Evolutionary conservation across 306 rosid genomes (phyloP).

Genomic region (Phaseolus lunatus): DNA sequence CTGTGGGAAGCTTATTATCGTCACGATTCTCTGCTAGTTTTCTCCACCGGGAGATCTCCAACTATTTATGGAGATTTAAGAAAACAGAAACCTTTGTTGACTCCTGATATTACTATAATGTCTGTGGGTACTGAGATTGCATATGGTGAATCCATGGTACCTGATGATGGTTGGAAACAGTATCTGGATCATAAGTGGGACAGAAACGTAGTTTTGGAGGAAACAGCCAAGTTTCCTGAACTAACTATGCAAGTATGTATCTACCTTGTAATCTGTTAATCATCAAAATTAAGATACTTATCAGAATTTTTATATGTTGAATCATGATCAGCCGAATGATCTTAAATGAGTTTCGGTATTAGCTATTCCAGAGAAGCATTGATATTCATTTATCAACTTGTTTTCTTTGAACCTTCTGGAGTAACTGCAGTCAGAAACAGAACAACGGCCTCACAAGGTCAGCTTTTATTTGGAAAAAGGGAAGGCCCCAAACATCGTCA

Average conservation of each 20-base stretch:
- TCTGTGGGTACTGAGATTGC: conserved; percentile 90
- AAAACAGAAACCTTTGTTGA: conserved; percentile 69
- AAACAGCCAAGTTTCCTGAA: conserved; percentile 72
- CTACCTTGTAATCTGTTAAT: conserved; percentile 10
- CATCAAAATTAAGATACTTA: not conserved
- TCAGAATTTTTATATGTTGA: conserved; percentile 6
- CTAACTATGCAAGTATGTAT: conserved; percentile 69
- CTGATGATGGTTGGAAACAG: conserved; percentile 66
- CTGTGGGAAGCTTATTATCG: conserved; percentile 88
- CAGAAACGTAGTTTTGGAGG: conserved; percentile 68
- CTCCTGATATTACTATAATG: conserved; percentile 78
- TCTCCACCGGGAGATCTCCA: conserved; percentile 90
- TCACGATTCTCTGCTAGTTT: conserved; percentile 80
- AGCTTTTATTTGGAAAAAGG: conserved; percentile 81
- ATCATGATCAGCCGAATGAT: conserved; percentile 6
- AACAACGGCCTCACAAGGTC: conserved; percentile 85
- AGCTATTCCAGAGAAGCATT: conserved; percentile 19
- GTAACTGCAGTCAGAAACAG: conserved; percentile 67
- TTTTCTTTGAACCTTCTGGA: conserved; percentile 41
- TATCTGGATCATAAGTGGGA: conserved; percentile 70
- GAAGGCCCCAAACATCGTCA: conserved; percentile 55
- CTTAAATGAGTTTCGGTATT: not conserved
- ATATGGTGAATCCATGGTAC: conserved; percentile 64
- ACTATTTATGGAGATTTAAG: conserved; percentile 58
- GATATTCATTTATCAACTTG: conserved; percentile 13